Conservation (phyloP, 2,329 filamentous ascomycete species). For the Madurella mycetomatis region DNA sequence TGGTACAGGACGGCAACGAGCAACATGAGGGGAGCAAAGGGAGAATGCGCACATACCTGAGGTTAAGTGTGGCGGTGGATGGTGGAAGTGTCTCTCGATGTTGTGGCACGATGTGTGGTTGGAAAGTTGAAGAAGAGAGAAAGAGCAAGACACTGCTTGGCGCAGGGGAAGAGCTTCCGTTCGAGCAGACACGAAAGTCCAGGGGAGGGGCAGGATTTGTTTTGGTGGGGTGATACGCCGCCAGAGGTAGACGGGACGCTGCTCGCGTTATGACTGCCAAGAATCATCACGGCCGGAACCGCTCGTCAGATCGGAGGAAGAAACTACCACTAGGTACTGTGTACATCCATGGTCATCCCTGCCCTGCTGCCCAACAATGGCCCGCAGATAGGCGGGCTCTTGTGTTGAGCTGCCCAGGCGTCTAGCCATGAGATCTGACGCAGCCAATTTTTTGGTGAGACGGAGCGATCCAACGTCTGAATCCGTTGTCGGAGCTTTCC, state of each 20-base stretch:
- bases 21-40: slow-evolving; percentile 3
- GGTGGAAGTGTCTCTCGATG: slow-evolving; percentile 11
- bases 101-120: slow-evolving; percentile 7
- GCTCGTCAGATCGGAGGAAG: slow-evolving; percentile 8
- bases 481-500: slow-evolving; percentile 19
- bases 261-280: slow-evolving; percentile 19
- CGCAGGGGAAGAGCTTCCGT: slow-evolving; percentile 19
- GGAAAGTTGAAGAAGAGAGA: slow-evolving; percentile 8
- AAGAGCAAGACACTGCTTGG: slow-evolving; percentile 14
- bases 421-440: not conserved
- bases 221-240: slow-evolving; percentile 25
- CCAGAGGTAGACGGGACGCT: slow-evolving; percentile 17
- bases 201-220: slow-evolving; percentile 24
- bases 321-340: not conserved
- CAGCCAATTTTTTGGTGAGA: slow-evolving; percentile 1
- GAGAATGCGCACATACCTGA: slow-evolving; percentile 14
- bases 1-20: not conserved
- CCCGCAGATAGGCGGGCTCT: not conserved
- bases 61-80: slow-evolving; percentile 8
- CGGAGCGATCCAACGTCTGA: slow-evolving; percentile 7
- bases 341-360: slow-evolving; percentile 8
- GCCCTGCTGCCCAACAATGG: not conserved
- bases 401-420: not conserved
- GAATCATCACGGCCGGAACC: slow-evolving; percentile 1
- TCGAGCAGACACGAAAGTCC: slow-evolving; percentile 12